These are phyloP conservation scores for Globisporangium recalcitrans DNA, from an alignment of 352 stramenopile genomes.

Conservation along the genomic window DNA sequence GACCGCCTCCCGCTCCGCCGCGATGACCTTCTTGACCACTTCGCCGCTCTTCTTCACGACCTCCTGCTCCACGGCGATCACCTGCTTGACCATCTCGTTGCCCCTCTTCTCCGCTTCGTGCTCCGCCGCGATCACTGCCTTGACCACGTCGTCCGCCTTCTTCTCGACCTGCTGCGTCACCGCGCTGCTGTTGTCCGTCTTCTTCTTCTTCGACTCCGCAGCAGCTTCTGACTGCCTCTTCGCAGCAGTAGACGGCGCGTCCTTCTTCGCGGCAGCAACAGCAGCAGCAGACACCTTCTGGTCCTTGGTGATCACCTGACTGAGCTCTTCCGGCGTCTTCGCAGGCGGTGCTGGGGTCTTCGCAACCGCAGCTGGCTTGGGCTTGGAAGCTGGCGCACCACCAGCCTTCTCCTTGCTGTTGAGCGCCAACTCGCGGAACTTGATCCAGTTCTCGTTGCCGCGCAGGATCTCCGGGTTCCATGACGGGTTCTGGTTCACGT, in stretches of 20 bases:
- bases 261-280: background rate
- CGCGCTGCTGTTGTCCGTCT: constrained; percentile 9
- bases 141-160: constrained; percentile 20
- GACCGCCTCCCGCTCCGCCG: constrained; percentile 7
- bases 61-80: constrained; percentile 16
- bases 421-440: constrained; percentile 73
- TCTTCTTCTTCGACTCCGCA: constrained; percentile 10
- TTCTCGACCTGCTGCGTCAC: constrained; percentile 17
- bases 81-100: constrained; percentile 19
- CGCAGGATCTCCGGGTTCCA: constrained; percentile 67
- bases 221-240: constrained; percentile 16
- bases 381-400: constrained; percentile 5
- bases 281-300: constrained; percentile 14
- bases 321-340: constrained; percentile 43
- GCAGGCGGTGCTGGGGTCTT: constrained; percentile 6
- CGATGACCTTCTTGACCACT: constrained; percentile 14
- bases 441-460: constrained; percentile 59
- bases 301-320: constrained; percentile 38
- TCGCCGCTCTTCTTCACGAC: constrained; percentile 31
- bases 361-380: constrained; percentile 15
- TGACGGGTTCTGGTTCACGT: constrained; percentile 71
- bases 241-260: too few species aligned
- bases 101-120: constrained; percentile 20
- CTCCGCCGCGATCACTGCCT: constrained; percentile 20
- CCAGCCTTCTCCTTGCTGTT: constrained; percentile 22